These are phyloP conservation scores for Podospora pseudoanserina DNA, from an alignment of 495 filamentous ascomycete genomes.

Conservation along the genomic window DNA sequence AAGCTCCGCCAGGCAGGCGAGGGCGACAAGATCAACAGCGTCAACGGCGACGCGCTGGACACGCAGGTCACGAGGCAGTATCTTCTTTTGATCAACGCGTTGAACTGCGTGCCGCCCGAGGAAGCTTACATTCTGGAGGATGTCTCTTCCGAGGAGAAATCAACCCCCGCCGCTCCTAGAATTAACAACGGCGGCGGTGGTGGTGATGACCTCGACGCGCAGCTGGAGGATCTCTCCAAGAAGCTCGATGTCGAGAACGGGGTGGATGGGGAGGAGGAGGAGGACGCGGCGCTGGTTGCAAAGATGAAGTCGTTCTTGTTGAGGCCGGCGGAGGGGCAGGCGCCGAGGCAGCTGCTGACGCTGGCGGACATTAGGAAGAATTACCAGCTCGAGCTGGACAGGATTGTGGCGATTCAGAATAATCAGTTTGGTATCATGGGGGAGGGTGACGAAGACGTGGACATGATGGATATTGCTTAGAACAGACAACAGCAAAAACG, in stretches of 20 bases:
- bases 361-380: conserved; percentile 77
- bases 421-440: conserved; percentile 53
- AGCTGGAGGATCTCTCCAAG: conserved; percentile 25
- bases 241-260: conserved; percentile 18
- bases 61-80: conserved; percentile 65
- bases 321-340: conserved; percentile 14
- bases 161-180: background rate
- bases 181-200: conserved; percentile 16
- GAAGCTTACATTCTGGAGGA: conserved; percentile 68
- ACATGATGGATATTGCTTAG: conserved; percentile 45
- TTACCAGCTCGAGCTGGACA: conserved; percentile 84
- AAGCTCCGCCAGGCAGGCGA: conserved; percentile 47
- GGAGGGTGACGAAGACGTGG: conserved; percentile 33
- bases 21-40: conserved; percentile 43
- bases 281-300: conserved; percentile 24
- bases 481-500: background rate
- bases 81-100: conserved; percentile 78
- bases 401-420: conserved; percentile 59
- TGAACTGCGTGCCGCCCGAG: conserved; percentile 75
- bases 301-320: conserved; percentile 23
- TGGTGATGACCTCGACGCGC: conserved; percentile 27
- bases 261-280: conserved; percentile 27
- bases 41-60: conserved; percentile 51
- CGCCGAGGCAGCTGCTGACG: conserved; percentile 64
- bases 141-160: conserved; percentile 19